These are phyloP conservation scores for Saccharum hybrid DNA, from an alignment of 202 grass and related monocot species.

Conservation along the genomic window DNA sequence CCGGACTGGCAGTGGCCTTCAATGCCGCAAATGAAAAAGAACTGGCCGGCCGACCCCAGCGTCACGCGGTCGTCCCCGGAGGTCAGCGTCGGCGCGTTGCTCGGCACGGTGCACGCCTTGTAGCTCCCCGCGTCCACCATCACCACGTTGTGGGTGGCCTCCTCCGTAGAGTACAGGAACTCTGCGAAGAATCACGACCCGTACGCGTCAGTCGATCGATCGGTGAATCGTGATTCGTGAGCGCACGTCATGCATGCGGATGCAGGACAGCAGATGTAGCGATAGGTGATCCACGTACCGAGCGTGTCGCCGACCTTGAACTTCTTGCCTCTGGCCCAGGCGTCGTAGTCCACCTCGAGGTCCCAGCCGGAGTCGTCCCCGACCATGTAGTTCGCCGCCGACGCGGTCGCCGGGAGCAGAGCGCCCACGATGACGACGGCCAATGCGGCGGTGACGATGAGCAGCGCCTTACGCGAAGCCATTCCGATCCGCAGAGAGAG, in stretches of 20 bases:
- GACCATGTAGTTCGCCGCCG: background rate
- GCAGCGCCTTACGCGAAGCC: background rate
- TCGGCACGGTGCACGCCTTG: background rate
- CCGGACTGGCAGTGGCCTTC: slow-evolving; percentile 29
- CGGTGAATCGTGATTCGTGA: background rate
- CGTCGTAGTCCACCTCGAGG: slow-evolving; percentile 20
- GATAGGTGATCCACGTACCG: background rate
- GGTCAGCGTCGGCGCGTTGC: slow-evolving; percentile 33
- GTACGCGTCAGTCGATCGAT: background rate
- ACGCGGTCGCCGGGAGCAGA: slow-evolving; percentile 25
- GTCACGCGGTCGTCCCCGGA: slow-evolving; percentile 28
- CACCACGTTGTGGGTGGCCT: slow-evolving; percentile 43
- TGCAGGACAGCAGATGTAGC: no score
- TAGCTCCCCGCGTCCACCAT: slow-evolving; percentile 23
- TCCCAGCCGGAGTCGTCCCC: slow-evolving; percentile 49
- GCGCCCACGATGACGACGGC: background rate
- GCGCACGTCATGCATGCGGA: background rate
- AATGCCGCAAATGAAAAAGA: slow-evolving; percentile 47
- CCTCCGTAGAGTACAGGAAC: slow-evolving; percentile 44
- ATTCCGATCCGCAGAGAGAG: background rate
- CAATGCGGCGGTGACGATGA: background rate
- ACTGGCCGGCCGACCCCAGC: slow-evolving; percentile 4
- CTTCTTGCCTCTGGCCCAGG: slow-evolving; percentile 41
- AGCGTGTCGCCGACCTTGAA: slow-evolving; percentile 58
- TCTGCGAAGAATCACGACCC: background rate